These are phyloP conservation scores for Colletotrichum lindemuthianum DNA, from an alignment of 2,329 filamentous ascomycete genomes.

Conservation along the genomic window DNA sequence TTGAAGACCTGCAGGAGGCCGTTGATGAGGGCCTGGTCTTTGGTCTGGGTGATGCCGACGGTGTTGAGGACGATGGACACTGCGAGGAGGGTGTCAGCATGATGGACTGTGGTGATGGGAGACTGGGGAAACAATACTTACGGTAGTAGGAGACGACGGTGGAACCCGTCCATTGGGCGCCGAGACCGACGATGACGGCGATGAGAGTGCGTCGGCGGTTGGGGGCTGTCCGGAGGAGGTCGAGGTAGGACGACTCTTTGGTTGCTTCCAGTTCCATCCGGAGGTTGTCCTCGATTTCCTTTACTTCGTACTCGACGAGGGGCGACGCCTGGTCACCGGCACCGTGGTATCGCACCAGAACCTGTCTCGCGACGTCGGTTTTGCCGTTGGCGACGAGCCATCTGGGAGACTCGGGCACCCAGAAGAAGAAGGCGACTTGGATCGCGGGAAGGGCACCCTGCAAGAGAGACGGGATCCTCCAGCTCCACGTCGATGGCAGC, in stretches of 20 bases:
- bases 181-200: slow-evolving; percentile 40
- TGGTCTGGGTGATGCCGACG: slow-evolving; percentile 44
- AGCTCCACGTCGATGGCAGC: slow-evolving; percentile 46
- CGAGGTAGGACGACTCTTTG: slow-evolving; percentile 41
- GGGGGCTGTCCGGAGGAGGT: slow-evolving; percentile 41
- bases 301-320: slow-evolving; percentile 49
- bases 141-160: slow-evolving; percentile 51
- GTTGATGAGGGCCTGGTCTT: slow-evolving; percentile 53
- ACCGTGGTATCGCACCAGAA: slow-evolving; percentile 63
- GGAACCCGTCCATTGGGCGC: slow-evolving; percentile 42
- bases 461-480: slow-evolving; percentile 41
- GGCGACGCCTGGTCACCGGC: slow-evolving; percentile 54
- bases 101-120: too few relatives aligned
- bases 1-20: slow-evolving; percentile 39
- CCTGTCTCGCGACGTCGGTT: slow-evolving; percentile 59
- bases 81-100: too few relatives aligned
- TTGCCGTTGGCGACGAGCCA: slow-evolving; percentile 68
- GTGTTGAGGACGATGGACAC: slow-evolving; percentile 43
- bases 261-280: slow-evolving; percentile 62
- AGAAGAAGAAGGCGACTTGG: slow-evolving; percentile 21
- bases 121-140: background rate
- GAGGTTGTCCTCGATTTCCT: slow-evolving; percentile 52
- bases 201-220: slow-evolving; percentile 43
- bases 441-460: slow-evolving; percentile 52
- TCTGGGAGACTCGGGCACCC: slow-evolving; percentile 68